Evolutionary conservation across 805 yeast species (phyloP).

Genomic region (Wickerhamomyces pijperi): DNA sequence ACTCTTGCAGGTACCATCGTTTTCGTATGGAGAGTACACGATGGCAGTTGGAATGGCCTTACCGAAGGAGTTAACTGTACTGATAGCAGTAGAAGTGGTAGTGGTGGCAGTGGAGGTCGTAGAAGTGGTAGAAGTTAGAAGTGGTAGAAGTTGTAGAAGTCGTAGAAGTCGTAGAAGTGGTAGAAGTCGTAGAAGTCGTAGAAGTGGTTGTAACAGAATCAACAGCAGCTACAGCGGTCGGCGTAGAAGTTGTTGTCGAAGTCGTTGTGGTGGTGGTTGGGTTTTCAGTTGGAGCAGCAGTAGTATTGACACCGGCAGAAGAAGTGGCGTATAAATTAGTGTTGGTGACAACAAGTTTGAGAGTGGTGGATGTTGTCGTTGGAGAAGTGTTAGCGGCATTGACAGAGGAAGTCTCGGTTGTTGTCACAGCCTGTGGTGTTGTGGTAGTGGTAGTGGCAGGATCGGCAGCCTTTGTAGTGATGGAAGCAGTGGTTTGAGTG

Average conservation of each 20-base stretch:
- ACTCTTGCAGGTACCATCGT: slow-evolving; percentile 59
- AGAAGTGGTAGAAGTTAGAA: too few relatives aligned
- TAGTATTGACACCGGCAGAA: slow-evolving; percentile 21
- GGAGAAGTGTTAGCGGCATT: slow-evolving; percentile 1
- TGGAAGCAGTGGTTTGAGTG: slow-evolving; percentile 8
- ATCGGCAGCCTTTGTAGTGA: slow-evolving; percentile 10
- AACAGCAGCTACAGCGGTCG: slow-evolving; percentile 6
- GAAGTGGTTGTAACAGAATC: slow-evolving; percentile 22
- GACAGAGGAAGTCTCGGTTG: slow-evolving; percentile 15
- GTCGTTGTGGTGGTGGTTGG: slow-evolving; percentile 15
- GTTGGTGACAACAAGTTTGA: slow-evolving; percentile 16
- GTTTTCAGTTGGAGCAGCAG: slow-evolving; percentile 19
- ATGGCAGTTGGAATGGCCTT: slow-evolving; percentile 40
- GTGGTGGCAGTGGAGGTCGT: too few relatives aligned
- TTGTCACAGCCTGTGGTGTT: too few relatives aligned
- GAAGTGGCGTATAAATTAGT: slow-evolving; percentile 14
- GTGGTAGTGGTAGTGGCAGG: slow-evolving; percentile 13
- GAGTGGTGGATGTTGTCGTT: slow-evolving; percentile 8
- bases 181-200: slow-evolving; percentile 8
- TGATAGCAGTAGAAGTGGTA: slow-evolving; percentile 14
- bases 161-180: too few relatives aligned
- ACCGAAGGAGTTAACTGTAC: slow-evolving; percentile 16
- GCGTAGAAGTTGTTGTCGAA: slow-evolving; percentile 18
- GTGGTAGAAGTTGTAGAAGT: slow-evolving; percentile 11
- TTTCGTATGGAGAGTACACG: slow-evolving; percentile 71